Evolutionary conservation across 169 alveolate genomes (phyloP), one percentile per base, ranked within the genome.

Genomic region (Plasmodium falciparum): DNA sequence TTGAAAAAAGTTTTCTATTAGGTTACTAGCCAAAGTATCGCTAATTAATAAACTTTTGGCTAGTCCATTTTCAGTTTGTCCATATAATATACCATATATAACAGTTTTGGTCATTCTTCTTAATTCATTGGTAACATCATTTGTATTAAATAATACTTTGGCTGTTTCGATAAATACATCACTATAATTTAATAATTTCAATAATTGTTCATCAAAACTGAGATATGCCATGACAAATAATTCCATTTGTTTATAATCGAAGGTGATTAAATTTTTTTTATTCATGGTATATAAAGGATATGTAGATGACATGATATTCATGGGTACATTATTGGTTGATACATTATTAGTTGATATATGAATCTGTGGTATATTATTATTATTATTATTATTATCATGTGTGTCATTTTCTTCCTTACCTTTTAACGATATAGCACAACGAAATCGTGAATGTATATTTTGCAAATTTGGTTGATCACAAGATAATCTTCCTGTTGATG

Each of bases 401-500:
- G 9, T 17, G 7, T n/a, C 5, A 13, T 62, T 2, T 45, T 1
- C 71, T 12, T 26, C 49, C 29, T n/a, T 11, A n/a, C 45, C 29
- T 54, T 85, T 70, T 56, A 71, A 54, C 0, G 92, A 85, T 59
- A 85, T 22, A 15, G 92, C 88, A 45, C 88, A 85, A 13, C 92
- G 66, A 65, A 85, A 85, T 52, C 71, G 71, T 7, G 92, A 70
- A 63, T 88, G 96, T 12, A 93, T 89, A 12, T 93, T 93, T 65
- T 93, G 96, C 67, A 93, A 47, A 50, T 93, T 93, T 13, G 91
- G 95, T 47, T 86, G 80, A 22, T 91, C 92, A 50, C 94, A 80
- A 0, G 96, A 93, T 15, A 93, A 69, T 11, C 96, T 72, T 4
- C 96, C 96, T 1, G 96, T 93, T 39, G 93, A 93, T 1, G 96